These are phyloP conservation scores for Cercospora sp. DNA, from an alignment of 2,329 filamentous ascomycete genomes.

Conservation along the genomic window DNA sequence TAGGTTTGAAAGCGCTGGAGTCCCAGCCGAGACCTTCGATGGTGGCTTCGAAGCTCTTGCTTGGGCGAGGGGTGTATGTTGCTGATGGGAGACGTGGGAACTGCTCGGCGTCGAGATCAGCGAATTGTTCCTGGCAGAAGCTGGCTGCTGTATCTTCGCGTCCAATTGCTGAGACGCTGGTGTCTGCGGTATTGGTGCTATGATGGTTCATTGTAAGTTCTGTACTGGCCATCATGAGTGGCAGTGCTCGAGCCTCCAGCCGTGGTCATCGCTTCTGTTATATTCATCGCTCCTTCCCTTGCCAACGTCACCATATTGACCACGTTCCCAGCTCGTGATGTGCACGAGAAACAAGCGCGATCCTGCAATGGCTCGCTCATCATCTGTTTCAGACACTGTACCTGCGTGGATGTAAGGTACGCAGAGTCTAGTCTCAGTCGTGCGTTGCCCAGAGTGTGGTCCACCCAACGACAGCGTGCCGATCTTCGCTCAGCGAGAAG, in stretches of 20 bases:
- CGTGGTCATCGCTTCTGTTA: background rate
- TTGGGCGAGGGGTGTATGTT: conserved; percentile 28
- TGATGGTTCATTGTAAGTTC: background rate
- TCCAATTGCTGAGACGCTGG: background rate
- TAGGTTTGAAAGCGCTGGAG: conserved; percentile 17
- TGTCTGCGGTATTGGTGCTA: background rate
- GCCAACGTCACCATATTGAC: background rate
- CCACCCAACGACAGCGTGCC: background rate
- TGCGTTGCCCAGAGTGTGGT: background rate
- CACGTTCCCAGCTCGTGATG: background rate
- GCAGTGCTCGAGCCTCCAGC: background rate
- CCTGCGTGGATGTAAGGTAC: background rate
- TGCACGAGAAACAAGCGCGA: background rate
- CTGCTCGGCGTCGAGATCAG: conserved; percentile 37
- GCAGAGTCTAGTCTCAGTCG: background rate
- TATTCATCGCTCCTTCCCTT: background rate
- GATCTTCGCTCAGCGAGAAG: background rate
- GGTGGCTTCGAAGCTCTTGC: conserved; percentile 32
- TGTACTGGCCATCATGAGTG: background rate
- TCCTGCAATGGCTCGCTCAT: background rate
- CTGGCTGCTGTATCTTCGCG: background rate
- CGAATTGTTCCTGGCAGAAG: conserved; percentile 39
- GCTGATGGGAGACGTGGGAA: conserved; percentile 39
- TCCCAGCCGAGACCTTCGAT: conserved; percentile 23
- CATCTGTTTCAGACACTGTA: background rate